Base-by-base conservation (phyloP, 2,329 filamentous ascomycete genomes). In the Elsinoe necatrix region DNA sequence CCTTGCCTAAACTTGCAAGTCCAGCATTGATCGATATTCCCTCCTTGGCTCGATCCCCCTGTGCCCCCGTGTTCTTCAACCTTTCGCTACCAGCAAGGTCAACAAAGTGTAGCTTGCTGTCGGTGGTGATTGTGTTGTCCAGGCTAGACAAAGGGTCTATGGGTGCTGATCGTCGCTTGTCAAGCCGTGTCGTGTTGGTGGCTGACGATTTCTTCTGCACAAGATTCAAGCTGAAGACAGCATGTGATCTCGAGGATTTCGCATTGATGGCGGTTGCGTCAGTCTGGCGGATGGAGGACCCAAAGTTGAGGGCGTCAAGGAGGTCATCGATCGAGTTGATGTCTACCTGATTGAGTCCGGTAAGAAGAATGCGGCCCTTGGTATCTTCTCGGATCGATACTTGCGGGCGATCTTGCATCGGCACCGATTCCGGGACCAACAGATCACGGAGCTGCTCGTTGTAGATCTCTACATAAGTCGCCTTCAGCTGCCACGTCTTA, bases 21-120 rank as follows among this genome's bases (percentile, higher is more conserved):
- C 93, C 93, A 37, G 88, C 93, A 67, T 98, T 98, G 77, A 98
- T 98, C 11, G 92, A 95, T 59, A 98, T 98, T 64, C 93, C 93
- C 71, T 98, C 93, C 69, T 85, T 92, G 37, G 93, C 93, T 57
- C 93, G 82, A 64, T 97, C 93, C 42, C 93, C 93, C 61, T 95
- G 91, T 0, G 93, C 93, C 31, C 90, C 89, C 0, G 93, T 98
- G 66, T 98, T 97, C 75, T 98, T 98, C 66, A 98, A 76, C 64
- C 93, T 83, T 74, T 98, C 93, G 69, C 93, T 97, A 62, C 93
- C 93, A 54, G 93, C 93, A 70, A 98, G 75, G 81, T 98, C 93
- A 59, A 98, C 93, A 68, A 98, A 98, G 69, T 98, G 93, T 52
- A 98, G 80, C 73, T 98, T 98, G 82, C 93, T 98, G 71, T 98